A percentile compares a stretch with the other conserved stretches of the same genome.
phyloP scores from a whole-genome alignment of 2,329 filamentous ascomycete genomes.

The Exserohilum turcica region DNA sequence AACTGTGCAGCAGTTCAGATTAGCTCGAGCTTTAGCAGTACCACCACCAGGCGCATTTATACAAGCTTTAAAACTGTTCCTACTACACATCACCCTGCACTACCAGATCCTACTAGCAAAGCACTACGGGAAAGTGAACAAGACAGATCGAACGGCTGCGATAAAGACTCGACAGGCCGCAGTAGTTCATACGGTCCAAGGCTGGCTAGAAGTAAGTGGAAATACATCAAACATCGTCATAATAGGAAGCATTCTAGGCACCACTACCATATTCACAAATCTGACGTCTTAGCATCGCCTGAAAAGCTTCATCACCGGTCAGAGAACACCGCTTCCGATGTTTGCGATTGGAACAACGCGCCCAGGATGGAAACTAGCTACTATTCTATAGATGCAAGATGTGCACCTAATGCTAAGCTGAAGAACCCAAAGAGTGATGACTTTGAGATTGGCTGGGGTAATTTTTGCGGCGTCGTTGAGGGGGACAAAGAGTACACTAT shows the following conservation, averaged over 20 bases:
- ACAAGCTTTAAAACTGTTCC: background rate
- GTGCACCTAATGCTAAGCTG: conserved; percentile 39
- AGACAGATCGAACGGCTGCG: background rate
- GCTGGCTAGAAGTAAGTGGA: conserved; percentile 1
- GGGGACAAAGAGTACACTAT: conserved; percentile 29
- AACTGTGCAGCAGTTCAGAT: conserved; percentile 53
- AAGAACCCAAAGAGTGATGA: conserved; percentile 23
- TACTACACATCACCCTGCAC: conserved; percentile 2
- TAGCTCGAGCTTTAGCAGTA: conserved; percentile 13
- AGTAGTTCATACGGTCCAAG: background rate
- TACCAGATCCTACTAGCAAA: background rate
- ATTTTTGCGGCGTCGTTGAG: conserved; percentile 39
- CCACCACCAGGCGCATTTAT: conserved; percentile 4
- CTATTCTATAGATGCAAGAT: conserved; percentile 46
- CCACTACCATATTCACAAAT: conserved; percentile 2
- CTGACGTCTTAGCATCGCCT: background rate
- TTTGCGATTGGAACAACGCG: conserved; percentile 44
- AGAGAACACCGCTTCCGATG: conserved; percentile 12
- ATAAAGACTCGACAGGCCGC: background rate
- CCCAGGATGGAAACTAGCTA: conserved; percentile 51
- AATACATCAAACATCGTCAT: conserved; percentile 5
- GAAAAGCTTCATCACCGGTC: background rate
- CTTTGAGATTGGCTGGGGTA: conserved; percentile 51
- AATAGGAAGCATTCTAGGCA: conserved; percentile 1
- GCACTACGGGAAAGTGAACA: background rate